Base-by-base conservation (phyloP, 1,284 basidiomycete genomes). In the Ceratobasidium sp. region DNA sequence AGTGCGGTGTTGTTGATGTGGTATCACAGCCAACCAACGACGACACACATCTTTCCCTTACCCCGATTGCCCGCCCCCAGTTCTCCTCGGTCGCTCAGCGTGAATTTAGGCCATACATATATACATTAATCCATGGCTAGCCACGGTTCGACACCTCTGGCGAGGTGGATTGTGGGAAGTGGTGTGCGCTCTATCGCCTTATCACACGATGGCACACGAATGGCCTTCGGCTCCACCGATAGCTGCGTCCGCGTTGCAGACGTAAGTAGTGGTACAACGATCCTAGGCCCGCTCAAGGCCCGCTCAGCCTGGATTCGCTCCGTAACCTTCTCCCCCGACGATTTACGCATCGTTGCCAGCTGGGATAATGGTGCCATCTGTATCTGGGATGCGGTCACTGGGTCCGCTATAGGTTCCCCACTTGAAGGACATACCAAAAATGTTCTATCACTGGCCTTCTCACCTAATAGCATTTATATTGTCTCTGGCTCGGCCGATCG, bases 261-360 rank as follows among this genome's bases (percentile, higher is more conserved):
- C 29, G 27, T 54, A 56, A 2, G 17, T 29, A 27, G 31, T 53
- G n/a, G 41, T 45, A 54, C 33, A 15, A 15, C 44, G 5, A 14
- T 72, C 5, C 9, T 19, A 5, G 29, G 48, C 3, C 69, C 69
- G 7, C 80, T 85, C 57, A 83, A 82, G 77, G 81, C 81, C 7
- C 84, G 85, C 78, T 82, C 82, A 72, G 83, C 84, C 76, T 82
- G 81, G 69, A 84, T 85, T 76, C n/a, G 45, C 7, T 63, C 60
- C 6, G 60, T 63, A n/a, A 31, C 31, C 15, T n/a, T 41, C 8
- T 63, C 60, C 5, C 60, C 19, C n/a, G 36, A 63, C n/a, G 60
- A 31, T 4, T n/a, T 24, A 8, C 60, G 27, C 29, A 63, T 63
- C 31, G 17, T 44, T 5, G 8, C 27, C n/a, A 8, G 6, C 15